phyloP scores from a whole-genome alignment of 495 filamentous ascomycete genomes.

The Podospora comata region DNA sequence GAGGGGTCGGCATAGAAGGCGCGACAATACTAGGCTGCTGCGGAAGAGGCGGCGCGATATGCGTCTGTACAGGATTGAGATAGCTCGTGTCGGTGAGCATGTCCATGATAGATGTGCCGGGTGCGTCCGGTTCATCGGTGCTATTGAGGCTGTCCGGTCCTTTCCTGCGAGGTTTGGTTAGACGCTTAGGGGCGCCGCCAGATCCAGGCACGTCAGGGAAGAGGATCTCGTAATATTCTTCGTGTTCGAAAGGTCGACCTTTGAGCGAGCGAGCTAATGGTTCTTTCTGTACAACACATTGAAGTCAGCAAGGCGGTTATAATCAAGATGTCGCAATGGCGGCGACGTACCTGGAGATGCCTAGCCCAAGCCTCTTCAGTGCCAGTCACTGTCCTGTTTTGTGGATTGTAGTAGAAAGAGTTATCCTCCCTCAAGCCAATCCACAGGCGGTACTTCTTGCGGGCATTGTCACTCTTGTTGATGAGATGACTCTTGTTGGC shows the following conservation, averaged over 20 bases:
- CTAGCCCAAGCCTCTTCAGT: constrained; percentile 48
- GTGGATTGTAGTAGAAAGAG: constrained; percentile 46
- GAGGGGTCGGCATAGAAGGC: constrained; percentile 7
- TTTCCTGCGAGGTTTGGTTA: constrained; percentile 46
- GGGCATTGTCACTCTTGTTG: constrained; percentile 54
- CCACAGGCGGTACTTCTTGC: constrained; percentile 54
- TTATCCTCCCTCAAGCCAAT: constrained; percentile 49
- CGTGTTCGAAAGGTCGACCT: constrained; percentile 49
- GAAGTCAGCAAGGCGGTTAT: neutral
- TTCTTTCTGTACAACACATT: constrained; percentile 38
- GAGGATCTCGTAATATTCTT: constrained; percentile 50
- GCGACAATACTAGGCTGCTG: neutral
- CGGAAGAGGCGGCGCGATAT: constrained; percentile 23
- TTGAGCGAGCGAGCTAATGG: constrained; percentile 47
- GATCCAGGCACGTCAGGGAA: constrained; percentile 51
- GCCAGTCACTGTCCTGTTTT: constrained; percentile 43
- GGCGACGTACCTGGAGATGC: constrained; percentile 42
- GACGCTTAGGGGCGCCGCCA: constrained; percentile 48
- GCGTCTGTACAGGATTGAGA: constrained; percentile 22
- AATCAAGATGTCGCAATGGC: neutral
- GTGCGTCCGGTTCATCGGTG: constrained; percentile 30
- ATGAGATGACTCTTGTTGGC: constrained; percentile 51
- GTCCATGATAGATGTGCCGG: constrained; percentile 35
- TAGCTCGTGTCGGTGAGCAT: constrained; percentile 29
- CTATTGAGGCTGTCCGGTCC: constrained; percentile 31